Percentiles rank a stretch among this genome's conserved stretches.
Conservation (phyloP, 2,329 filamentous ascomycete genomes). For the Intubia oerlemansii region DNA sequence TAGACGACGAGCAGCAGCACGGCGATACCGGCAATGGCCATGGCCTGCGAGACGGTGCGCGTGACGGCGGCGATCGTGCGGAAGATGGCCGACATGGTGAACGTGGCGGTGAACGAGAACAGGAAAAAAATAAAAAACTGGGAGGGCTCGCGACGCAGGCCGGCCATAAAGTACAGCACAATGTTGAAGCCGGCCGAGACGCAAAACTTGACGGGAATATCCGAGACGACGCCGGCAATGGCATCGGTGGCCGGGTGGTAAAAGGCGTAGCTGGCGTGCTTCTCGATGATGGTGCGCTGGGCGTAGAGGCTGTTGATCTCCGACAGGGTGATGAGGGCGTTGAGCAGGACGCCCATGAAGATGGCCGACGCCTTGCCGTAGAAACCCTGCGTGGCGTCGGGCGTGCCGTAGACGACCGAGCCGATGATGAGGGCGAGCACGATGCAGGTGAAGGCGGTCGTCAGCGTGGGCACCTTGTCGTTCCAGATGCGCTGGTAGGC, state of each 20-base stretch:
- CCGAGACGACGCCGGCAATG: constrained; percentile 66
- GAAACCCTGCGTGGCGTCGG: constrained; percentile 17
- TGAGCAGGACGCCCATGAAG: constrained; percentile 75
- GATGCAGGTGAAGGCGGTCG: constrained; percentile 61
- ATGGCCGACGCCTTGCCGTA: constrained; percentile 49
- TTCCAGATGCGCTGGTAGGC: constrained; percentile 65
- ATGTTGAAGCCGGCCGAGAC: constrained; percentile 61
- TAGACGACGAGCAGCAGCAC: constrained; percentile 46
- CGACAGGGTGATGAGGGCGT: constrained; percentile 59
- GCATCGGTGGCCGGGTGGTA: constrained; percentile 82
- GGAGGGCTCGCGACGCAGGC: constrained; percentile 50
- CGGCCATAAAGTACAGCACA: constrained; percentile 70
- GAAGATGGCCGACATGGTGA: constrained; percentile 77
- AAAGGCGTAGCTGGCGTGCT: constrained; percentile 66
- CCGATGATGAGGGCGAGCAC: constrained; percentile 19
- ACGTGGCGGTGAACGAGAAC: constrained; percentile 48
- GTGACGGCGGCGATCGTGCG: constrained; percentile 56
- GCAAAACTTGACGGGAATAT: constrained; percentile 63
- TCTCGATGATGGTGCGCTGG: constrained; percentile 81
- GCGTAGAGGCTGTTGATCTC: constrained; percentile 75
- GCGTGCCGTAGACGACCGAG: constrained; percentile 6
- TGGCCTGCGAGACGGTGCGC: constrained; percentile 42
- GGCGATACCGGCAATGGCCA: constrained; percentile 35
- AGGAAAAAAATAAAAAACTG: constrained; percentile 75
- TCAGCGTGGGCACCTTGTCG: constrained; percentile 53